Evolutionary conservation across 108 stramenopile species (phyloP).

Genomic region (Parmales sp.): DNA sequence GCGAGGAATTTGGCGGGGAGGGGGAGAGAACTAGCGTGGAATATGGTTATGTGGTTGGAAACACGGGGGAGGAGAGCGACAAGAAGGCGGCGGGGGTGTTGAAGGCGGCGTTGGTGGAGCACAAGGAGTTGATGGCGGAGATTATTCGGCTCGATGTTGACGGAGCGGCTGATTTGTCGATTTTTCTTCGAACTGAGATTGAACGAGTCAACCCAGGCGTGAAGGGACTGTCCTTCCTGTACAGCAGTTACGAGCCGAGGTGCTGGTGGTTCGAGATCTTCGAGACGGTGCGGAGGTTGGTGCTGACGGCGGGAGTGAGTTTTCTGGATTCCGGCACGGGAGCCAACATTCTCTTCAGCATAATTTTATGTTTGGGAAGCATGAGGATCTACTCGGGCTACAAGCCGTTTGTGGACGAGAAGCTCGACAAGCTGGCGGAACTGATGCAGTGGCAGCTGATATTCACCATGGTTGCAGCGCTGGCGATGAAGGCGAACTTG

Average conservation of each 20-base stretch:
- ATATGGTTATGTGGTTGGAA: no score
- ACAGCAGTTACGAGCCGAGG: background rate
- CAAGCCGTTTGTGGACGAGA: background rate
- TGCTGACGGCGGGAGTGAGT: background rate
- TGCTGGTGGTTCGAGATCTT: conserved; percentile 8
- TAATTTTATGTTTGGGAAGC: background rate
- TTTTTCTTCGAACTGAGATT: no score
- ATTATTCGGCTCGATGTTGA: no score
- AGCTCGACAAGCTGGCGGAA: background rate
- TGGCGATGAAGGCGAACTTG: background rate
- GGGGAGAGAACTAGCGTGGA: no score
- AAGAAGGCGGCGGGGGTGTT: no score
- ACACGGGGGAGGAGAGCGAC: no score
- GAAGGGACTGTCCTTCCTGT: background rate
- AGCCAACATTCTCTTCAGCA: background rate
- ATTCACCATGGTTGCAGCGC: background rate
- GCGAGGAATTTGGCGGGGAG: no score
- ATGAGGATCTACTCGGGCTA: conserved; percentile 5
- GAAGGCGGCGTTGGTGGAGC: no score
- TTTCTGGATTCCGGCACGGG: background rate
- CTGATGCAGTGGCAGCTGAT: conserved; percentile 2
- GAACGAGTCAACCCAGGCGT: background rate
- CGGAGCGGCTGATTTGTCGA: no score
- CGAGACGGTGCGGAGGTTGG: background rate
- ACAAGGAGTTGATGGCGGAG: no score